Conservation (phyloP, 495 filamentous ascomycete genomes). For the Hypomontagnella submonticulosa region DNA sequence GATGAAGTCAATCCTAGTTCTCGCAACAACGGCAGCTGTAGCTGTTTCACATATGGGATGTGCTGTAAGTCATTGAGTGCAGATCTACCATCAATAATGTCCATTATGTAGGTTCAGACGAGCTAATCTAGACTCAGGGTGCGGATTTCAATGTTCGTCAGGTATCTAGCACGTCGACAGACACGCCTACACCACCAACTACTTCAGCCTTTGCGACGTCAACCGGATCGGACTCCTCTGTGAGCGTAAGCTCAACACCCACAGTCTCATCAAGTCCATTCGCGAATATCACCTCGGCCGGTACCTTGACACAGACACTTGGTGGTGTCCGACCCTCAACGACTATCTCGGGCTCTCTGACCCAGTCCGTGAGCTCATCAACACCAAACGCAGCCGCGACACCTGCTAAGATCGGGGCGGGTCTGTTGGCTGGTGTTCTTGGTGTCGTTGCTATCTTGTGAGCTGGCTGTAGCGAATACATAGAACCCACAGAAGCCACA, state of each 20-base stretch:
- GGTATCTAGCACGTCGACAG: slow-evolving; percentile 22
- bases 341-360: slow-evolving; percentile 22
- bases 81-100: too few species aligned
- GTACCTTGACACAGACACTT: slow-evolving; percentile 17
- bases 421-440: slow-evolving; percentile 39
- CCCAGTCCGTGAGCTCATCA: slow-evolving; percentile 7
- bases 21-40: slow-evolving; percentile 1
- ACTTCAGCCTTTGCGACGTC: not conserved
- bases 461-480: slow-evolving; percentile 7
- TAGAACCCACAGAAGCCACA: too few species aligned
- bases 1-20: slow-evolving; percentile 19
- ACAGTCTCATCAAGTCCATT: slow-evolving; percentile 14
- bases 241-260: slow-evolving; percentile 7
- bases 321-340: slow-evolving; percentile 12
- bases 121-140: slow-evolving; percentile 18
- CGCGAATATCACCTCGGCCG: slow-evolving; percentile 10
- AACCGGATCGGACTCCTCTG: not conserved
- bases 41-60: slow-evolving; percentile 16
- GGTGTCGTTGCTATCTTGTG: slow-evolving; percentile 43
- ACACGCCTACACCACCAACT: slow-evolving; percentile 10
- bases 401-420: slow-evolving; percentile 35
- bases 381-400: slow-evolving; percentile 36
- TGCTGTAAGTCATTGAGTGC: slow-evolving; percentile 10
- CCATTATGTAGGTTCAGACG: not conserved
- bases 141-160: slow-evolving; percentile 7